phyloP scores from a whole-genome alignment of 2,329 filamentous ascomycete genomes.

The Phialocephala subalpina region DNA sequence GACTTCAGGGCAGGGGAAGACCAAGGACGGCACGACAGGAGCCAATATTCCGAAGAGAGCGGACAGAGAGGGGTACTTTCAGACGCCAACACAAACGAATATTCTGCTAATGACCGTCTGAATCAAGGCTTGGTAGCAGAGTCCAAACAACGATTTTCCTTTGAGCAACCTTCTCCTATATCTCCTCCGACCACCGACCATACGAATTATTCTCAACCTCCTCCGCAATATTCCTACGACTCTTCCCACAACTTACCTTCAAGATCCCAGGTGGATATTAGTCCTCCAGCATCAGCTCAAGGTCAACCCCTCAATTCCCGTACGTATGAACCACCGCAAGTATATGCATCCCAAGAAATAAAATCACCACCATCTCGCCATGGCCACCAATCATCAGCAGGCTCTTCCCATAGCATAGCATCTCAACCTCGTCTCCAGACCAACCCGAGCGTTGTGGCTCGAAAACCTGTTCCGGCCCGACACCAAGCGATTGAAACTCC shows the following conservation, averaged over 20 bases:
- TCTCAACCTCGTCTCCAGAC: slow-evolving; percentile 47
- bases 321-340: slow-evolving; percentile 33
- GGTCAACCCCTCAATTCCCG: slow-evolving; percentile 19
- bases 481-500: slow-evolving; percentile 47
- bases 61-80: slow-evolving; percentile 50
- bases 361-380: slow-evolving; percentile 24
- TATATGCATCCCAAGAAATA: slow-evolving; percentile 23
- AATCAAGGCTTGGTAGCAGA: slow-evolving; percentile 47
- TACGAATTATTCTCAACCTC: slow-evolving; percentile 29
- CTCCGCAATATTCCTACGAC: slow-evolving; percentile 29
- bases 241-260: slow-evolving; percentile 18
- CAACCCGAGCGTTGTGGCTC: slow-evolving; percentile 53
- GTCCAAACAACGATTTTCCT: slow-evolving; percentile 39
- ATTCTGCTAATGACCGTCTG: slow-evolving; percentile 44
- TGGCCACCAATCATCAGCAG: slow-evolving; percentile 31
- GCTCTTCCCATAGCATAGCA: slow-evolving; percentile 32
- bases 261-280: slow-evolving; percentile 16
- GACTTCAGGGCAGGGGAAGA: slow-evolving; percentile 32
- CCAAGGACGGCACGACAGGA: slow-evolving; percentile 34
- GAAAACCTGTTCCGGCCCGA: slow-evolving; percentile 61
- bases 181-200: slow-evolving; percentile 28
- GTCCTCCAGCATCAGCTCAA: slow-evolving; percentile 12
- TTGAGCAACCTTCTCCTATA: slow-evolving; percentile 37
- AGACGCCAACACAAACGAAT: slow-evolving; percentile 43
- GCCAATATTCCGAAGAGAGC: slow-evolving; percentile 42